Evolutionary conservation across 169 alveolate species (phyloP).

Genomic region (Plasmodium gallinaceum): DNA sequence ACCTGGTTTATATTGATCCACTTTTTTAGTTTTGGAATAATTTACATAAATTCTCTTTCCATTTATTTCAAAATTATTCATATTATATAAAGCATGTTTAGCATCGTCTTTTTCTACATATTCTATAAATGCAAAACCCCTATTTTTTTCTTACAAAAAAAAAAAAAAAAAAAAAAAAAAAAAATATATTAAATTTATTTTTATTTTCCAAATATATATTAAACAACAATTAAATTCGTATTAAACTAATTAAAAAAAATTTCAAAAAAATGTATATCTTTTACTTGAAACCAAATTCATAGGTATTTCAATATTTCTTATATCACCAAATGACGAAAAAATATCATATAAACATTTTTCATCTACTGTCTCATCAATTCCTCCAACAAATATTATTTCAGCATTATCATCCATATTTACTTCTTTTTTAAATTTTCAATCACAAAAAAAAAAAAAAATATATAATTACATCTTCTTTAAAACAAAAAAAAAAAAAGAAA

Average conservation of each 20-base stretch:
- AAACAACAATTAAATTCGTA: not conserved
- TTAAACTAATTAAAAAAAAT: not conserved
- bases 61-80: slow-evolving; percentile 84
- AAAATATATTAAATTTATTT: too few relatives aligned
- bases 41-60: slow-evolving; percentile 84
- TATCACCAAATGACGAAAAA: slow-evolving; percentile 87
- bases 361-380: slow-evolving; percentile 85
- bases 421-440: not conserved
- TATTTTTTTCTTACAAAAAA: slow-evolving; percentile 78
- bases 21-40: slow-evolving; percentile 76
- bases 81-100: slow-evolving; percentile 85
- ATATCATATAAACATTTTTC: slow-evolving; percentile 85
- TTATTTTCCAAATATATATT: not conserved
- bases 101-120: slow-evolving; percentile 88
- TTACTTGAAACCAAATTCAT: slow-evolving; percentile 85
- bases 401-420: slow-evolving; percentile 49
- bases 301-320: slow-evolving; percentile 85
- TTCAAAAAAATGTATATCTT: not conserved
- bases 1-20: slow-evolving; percentile 75
- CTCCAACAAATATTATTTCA: slow-evolving; percentile 82
- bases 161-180: not conserved
- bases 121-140: slow-evolving; percentile 86
- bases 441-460: not conserved
- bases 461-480: not conserved
- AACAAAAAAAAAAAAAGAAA: not conserved